A percentile compares a stretch with the other conserved stretches of the same genome.
Conservation (phyloP, 2,329 filamentous ascomycete genomes). For the Hawksworthiomyces lignivorus region DNA sequence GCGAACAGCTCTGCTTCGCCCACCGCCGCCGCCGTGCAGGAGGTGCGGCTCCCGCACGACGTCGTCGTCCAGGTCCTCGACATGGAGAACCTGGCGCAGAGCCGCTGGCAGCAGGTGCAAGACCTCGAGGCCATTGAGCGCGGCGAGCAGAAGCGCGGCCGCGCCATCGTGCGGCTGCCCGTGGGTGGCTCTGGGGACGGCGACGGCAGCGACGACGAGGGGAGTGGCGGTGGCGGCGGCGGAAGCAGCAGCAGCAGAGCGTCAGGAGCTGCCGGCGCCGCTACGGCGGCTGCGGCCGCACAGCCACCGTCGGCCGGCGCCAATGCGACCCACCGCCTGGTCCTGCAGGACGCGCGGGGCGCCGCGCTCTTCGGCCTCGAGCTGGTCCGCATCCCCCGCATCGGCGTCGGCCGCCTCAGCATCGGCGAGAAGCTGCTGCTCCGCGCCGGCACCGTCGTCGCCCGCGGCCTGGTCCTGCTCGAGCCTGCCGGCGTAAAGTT, state of each 20-base stretch:
- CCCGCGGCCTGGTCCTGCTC: conserved; percentile 71
- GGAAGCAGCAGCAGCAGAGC: not conserved
- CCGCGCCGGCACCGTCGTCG: conserved; percentile 54
- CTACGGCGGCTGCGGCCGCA: conserved; percentile 4
- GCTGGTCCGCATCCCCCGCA: conserved; percentile 53
- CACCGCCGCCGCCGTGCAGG: conserved; percentile 35
- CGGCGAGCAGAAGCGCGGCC: conserved; percentile 65
- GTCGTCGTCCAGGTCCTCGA: conserved; percentile 78
- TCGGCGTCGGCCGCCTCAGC: conserved; percentile 55
- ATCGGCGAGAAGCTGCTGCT: conserved; percentile 82
- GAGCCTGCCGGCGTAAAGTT: conserved; percentile 61
- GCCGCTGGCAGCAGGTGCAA: conserved; percentile 82
- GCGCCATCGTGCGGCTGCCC: conserved; percentile 70
- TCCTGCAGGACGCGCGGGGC: conserved; percentile 73
- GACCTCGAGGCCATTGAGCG: conserved; percentile 65
- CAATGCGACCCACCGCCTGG: conserved; percentile 65
- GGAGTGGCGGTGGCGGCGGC: conserved; percentile 14
- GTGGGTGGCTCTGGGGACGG: conserved; percentile 35
- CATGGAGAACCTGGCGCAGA: conserved; percentile 72
- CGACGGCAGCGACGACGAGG: too few species aligned
- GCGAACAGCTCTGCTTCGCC: not conserved
- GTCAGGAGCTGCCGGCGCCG: conserved; percentile 4
- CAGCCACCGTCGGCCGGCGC: conserved; percentile 18
- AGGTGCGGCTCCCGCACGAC: conserved; percentile 50
- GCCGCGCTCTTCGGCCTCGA: conserved; percentile 66